Evolutionary conservation across 2,329 filamentous ascomycete genomes (phyloP), one percentile per base, ranked within the genome.

Genomic region (Arthrobotrys entomopaga): DNA sequence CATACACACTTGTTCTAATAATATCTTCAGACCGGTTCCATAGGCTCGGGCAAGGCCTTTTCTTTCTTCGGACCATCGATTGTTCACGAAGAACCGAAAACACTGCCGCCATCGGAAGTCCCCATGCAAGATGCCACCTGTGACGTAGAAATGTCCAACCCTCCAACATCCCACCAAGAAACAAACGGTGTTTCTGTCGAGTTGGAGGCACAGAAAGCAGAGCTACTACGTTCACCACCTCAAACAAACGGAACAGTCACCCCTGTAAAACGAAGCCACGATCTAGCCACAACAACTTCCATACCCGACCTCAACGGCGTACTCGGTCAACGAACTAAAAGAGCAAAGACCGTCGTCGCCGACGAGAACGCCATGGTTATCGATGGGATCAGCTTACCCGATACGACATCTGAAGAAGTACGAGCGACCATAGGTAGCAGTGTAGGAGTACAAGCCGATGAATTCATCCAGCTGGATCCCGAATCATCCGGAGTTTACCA

Each of bases 391-490:
- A 48, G 71, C 1, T 22, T 75, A 61, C 71, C 71, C 2, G 71
- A 75, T 42, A 75, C 71, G 4, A 69, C 64, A 43, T 75, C 71
- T 3, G 71, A 75, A 48, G 71, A 75, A 24, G 71, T 75, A 10
- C 60, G 71, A 13, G 71, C 71, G 11, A 75, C 71, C 7, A 69
- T 75, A 43, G 71, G 71, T 16, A 70, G 58, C 46, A 75, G 71
- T 42, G 63, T 75, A 34, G 71, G 71, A 1, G 60, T 70, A 20
- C 71, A 75, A 52, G 71, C 65, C 13, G 71, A 75, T 40, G 71
- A 75, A 38, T 70, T 65, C 20, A 75, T 75, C 19, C 65, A 75
- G 11, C 24, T 74, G 8, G 63, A 74, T 20, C 70, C 57, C 38
- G 63, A 74, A 63, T 74, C 70, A 2, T 20, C 70, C 0, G 63